phyloP scores from a whole-genome alignment of 1,284 basidiomycete genomes.

The Rhizopogon hawkerae region DNA sequence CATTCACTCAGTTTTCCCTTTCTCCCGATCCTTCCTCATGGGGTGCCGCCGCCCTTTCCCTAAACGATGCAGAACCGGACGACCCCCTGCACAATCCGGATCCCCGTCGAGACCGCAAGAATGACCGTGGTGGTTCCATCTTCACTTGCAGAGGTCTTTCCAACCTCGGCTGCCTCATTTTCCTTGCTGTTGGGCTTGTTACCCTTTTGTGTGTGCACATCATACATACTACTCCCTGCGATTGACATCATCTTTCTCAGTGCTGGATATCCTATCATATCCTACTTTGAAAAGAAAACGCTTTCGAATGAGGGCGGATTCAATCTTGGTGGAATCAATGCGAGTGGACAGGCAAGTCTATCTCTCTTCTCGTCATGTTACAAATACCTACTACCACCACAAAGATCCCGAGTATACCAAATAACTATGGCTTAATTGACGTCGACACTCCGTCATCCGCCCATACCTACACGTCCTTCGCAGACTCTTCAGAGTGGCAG shows the following conservation, averaged over 20 bases:
- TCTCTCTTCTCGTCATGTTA: background rate
- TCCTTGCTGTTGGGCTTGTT: slow-evolving; percentile 55
- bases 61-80: slow-evolving; percentile 52
- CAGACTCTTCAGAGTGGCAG: slow-evolving; percentile 41
- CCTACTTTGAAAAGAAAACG: slow-evolving; percentile 47
- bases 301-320: slow-evolving; percentile 57
- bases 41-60: slow-evolving; percentile 52
- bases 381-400: background rate
- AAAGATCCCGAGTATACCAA: slow-evolving; percentile 31
- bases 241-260: slow-evolving; percentile 27
- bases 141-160: slow-evolving; percentile 65
- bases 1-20: slow-evolving; percentile 49
- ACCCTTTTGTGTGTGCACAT: slow-evolving; percentile 57
- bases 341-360: slow-evolving; percentile 58
- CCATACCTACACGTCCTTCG: slow-evolving; percentile 36
- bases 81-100: slow-evolving; percentile 71
- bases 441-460: slow-evolving; percentile 44
- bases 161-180: slow-evolving; percentile 69
- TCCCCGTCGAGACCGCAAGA: slow-evolving; percentile 57
- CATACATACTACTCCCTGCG: background rate
- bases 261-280: slow-evolving; percentile 76
- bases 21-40: slow-evolving; percentile 62
- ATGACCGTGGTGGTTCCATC: slow-evolving; percentile 52
- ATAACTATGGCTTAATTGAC: slow-evolving; percentile 53
- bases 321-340: slow-evolving; percentile 77